A percentile compares a stretch with the other conserved stretches of the same genome.
Conservation (phyloP, 1,139 yeast species). For the Candida smagusa region DNA sequence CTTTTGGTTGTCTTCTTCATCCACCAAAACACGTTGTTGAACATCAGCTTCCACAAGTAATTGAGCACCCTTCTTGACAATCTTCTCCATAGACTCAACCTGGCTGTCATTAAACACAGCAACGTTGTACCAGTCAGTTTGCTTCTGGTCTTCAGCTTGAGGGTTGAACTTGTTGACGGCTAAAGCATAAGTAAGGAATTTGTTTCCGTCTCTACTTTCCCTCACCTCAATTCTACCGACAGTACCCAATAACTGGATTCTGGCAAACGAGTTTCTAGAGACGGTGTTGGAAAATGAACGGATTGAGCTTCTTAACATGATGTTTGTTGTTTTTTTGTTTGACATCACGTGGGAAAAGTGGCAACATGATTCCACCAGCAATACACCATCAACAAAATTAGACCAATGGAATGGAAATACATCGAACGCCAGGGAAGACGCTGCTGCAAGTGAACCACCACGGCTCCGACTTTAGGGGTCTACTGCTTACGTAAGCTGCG, state of each 20-base stretch:
- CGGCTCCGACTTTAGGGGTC: no score
- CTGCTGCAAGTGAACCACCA: no score
- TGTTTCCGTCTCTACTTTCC: conserved; percentile 38
- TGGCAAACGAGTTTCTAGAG: conserved; percentile 36
- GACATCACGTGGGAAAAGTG: not conserved
- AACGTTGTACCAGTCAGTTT: conserved; percentile 44
- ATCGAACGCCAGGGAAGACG: no score
- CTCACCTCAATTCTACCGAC: conserved; percentile 37
- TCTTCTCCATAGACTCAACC: conserved; percentile 34
- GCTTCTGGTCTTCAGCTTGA: conserved; percentile 25
- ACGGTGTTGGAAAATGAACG: conserved; percentile 36
- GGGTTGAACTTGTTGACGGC: conserved; percentile 42
- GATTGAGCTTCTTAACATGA: conserved; percentile 28
- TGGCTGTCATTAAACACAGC: conserved; percentile 42
- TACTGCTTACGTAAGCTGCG: not conserved
- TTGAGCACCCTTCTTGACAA: conserved; percentile 42
- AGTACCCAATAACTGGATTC: conserved; percentile 41
- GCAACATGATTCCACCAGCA: no score
- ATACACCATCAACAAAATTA: no score
- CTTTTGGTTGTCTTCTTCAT: conserved; percentile 34
- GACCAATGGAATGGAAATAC: no score
- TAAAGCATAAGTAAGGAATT: conserved; percentile 40
- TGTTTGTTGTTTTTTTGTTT: conserved; percentile 1
- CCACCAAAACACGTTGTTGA: conserved; percentile 31
- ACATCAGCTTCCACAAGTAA: conserved; percentile 43